phyloP scores from a whole-genome alignment of 371 early-diverging fungal species.

The Nematocida sp. region DNA sequence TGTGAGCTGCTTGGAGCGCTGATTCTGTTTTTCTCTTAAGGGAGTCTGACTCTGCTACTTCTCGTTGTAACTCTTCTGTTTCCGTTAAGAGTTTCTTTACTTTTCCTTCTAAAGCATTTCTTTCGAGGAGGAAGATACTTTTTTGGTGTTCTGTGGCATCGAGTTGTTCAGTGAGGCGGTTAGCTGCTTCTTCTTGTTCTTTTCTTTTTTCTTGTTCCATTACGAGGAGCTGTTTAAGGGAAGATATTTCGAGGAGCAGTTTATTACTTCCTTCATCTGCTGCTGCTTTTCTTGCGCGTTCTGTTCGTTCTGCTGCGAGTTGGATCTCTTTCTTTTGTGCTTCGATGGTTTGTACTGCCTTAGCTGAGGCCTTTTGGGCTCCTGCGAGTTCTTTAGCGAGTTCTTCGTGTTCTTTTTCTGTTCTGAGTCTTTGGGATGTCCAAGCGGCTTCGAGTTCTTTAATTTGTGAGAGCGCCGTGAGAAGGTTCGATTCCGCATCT shows the following conservation, averaged over 20 bases:
- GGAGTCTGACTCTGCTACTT: conserved; percentile 70
- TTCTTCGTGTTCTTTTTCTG: conserved; percentile 24
- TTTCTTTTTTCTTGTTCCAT: conserved; percentile 66
- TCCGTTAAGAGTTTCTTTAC: conserved; percentile 38
- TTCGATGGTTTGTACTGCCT: conserved; percentile 65
- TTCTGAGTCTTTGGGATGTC: not conserved
- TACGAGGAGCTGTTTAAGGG: not conserved
- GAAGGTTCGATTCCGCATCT: conserved; percentile 75
- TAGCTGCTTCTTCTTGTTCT: conserved; percentile 68
- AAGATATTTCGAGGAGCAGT: conserved; percentile 5
- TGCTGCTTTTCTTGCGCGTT: conserved; percentile 68
- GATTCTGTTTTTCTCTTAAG: conserved; percentile 71
- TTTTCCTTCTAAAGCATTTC: conserved; percentile 52
- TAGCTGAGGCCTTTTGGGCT: conserved; percentile 31
- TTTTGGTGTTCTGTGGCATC: conserved; percentile 66
- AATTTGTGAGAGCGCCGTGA: conserved; percentile 68
- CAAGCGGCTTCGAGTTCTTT: conserved; percentile 9
- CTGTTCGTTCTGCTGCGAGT: conserved; percentile 69
- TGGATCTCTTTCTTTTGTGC: conserved; percentile 70
- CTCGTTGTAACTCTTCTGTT: conserved; percentile 69
- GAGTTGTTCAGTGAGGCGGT: no score
- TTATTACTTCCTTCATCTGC: conserved; percentile 67
- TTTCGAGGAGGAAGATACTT: conserved; percentile 68
- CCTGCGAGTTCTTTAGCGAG: conserved; percentile 13
- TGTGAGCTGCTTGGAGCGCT: conserved; percentile 69